Evolutionary conservation across 768 basidiomycete species (phyloP).

Genomic region (Hirschioporus abietinus): DNA sequence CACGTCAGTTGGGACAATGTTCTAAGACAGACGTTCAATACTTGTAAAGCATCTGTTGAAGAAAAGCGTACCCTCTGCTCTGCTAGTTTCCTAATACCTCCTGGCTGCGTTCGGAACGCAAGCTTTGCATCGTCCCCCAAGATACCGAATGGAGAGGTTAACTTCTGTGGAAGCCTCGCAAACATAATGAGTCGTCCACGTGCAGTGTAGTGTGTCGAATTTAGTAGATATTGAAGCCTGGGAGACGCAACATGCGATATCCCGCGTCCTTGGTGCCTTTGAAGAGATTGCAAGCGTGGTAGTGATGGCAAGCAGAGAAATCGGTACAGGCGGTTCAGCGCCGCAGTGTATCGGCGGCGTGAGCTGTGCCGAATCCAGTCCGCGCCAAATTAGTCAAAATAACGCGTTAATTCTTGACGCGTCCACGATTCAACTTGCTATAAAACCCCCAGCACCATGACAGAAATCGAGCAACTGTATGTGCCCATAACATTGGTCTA

Average conservation of each 20-base stretch:
- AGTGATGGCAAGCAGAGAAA: neutral
- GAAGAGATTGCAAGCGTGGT: neutral
- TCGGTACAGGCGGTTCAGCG: neutral
- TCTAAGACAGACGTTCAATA: slow-evolving; percentile 34
- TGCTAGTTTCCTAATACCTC: slow-evolving; percentile 73
- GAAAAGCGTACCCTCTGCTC: slow-evolving; percentile 57
- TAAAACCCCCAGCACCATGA: neutral
- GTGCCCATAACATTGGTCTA: neutral
- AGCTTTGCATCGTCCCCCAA: slow-evolving; percentile 87
- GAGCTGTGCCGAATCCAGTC: neutral
- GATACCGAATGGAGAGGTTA: slow-evolving; percentile 72
- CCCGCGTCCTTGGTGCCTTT: neutral
- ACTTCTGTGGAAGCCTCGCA: slow-evolving; percentile 62
- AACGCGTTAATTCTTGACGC: neutral
- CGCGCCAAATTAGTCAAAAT: neutral
- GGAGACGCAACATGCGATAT: neutral
- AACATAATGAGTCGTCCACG: slow-evolving; percentile 40
- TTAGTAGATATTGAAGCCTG: neutral
- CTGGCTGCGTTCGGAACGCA: slow-evolving; percentile 77
- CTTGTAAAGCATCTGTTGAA: slow-evolving; percentile 8
- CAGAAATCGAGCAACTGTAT: neutral
- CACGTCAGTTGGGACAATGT: slow-evolving; percentile 67
- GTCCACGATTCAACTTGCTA: neutral
- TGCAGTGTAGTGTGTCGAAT: neutral
- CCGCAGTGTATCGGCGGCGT: neutral